Evolutionary conservation across 371 early-diverging fungal species (phyloP), one percentile per base, ranked within the genome.

Genomic region (Mortierella sp.): DNA sequence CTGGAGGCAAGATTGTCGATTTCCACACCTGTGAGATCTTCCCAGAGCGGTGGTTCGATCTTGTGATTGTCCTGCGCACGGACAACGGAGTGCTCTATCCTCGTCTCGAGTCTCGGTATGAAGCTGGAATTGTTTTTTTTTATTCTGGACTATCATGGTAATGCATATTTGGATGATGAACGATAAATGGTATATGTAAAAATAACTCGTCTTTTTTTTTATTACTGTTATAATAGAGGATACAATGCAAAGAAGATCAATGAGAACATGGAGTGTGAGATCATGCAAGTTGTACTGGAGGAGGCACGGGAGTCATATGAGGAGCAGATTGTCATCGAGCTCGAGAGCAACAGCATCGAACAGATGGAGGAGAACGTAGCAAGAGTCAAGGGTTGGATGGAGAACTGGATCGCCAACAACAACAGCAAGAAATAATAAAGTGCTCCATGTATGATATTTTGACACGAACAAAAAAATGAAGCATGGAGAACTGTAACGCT

Each of bases 201-300:
- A 31, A 16, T 55, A 26, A 31, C 42, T 76, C 42, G 21, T 38
- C 44, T 28, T 54, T 6, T 60, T 14, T 50, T 78, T 68, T 11
- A 47, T 74, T 78, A 74, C 14, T 50, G 34, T 54, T 38, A 14
- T n/a, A 13, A 19, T 83, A 96, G 98, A 86, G 95, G 96, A 68
- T 99, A 99, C 88, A 92, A 92, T 80, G 87, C 91, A 65, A 92
- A 93, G 65, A 99, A 99, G 90, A 95, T 99, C 74, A 90, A 94
- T 52, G 99, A 99, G 89, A 99, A 99, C 84, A 92, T 99, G 82
- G 96, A 98, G 84, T 97, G 98, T 89, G 99, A 99, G 89, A 99
- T 99, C 83, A 98, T 99, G 97, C 97, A 97, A 87, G 97, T 99
- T 8, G 95, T 99, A 6, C 89, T 96, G 80, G 98, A 98, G 74